Base-by-base conservation (phyloP, 2,329 filamentous ascomycete genomes). In the Colletotrichum godetiae region DNA sequence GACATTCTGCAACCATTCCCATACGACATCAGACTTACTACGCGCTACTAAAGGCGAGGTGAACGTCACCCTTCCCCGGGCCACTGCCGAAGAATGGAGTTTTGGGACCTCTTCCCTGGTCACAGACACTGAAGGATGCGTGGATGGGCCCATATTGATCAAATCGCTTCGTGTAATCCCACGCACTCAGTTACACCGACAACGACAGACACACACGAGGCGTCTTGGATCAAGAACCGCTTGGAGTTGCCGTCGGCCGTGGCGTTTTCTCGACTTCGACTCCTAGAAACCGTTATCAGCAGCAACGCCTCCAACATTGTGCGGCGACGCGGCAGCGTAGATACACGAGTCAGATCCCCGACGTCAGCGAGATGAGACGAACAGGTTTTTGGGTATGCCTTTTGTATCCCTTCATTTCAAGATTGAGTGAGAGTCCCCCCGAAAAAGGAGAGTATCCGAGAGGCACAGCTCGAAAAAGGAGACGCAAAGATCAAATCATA, bases 321-420 rank as follows among this genome's bases (percentile, higher is more conserved):
- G 37, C 22, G 15, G 53, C 24, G 46, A 49, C 53, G 63, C 19
- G 63, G 63, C 63, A 11, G 52, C 31, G 29, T 35, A 31, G 55
- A 31, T 37, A 49, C 70, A 68, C 60, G 70, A 70, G 70, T 73
- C 70, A 73, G 70, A 12, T 7, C 42, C 22, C 67, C 46, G 59
- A 68, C 42, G 46, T 35, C 66, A 22, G 33, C 58, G 52, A 64
- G 53, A 69, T 61, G 59, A 65, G 66, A 65, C 60, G 67, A 70
- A 73, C 67, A 61, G 67, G 27, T 60, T 69, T 63, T 42, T 19
- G 37, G 31, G 13, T 35, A 49, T 42, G 33, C 29, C 19, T 22
- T 35, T 63, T 52, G 24, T 24, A 15, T 19, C 42, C 19, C 24
- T 49, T 62, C 37, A 49, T 62, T 31, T 27, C 37, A 11, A 15